A percentile compares a stretch with the other conserved stretches of the same genome.
Conservation (phyloP, 2,329 filamentous ascomycete genomes). For the Cladosporium sp. region DNA sequence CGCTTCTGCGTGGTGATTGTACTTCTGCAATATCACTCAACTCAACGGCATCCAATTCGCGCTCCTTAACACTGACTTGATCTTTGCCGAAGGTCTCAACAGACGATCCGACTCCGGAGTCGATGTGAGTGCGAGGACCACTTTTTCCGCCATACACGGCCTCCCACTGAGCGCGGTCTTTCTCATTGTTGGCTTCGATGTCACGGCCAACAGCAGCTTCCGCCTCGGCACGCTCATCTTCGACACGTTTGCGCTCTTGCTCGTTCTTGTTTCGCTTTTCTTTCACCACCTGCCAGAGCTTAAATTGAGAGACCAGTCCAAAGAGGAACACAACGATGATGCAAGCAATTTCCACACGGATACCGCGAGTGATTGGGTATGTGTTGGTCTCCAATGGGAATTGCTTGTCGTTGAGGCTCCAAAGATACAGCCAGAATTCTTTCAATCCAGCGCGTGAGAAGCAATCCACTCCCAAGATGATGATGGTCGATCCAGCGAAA, state of each 20-base stretch:
- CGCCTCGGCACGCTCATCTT: slow-evolving; percentile 56
- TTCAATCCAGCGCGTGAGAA: slow-evolving; percentile 86
- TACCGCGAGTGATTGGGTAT: slow-evolving; percentile 81
- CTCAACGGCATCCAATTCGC: slow-evolving; percentile 49
- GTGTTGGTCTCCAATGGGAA: slow-evolving; percentile 73
- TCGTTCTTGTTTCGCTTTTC: slow-evolving; percentile 45
- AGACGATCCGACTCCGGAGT: slow-evolving; percentile 49
- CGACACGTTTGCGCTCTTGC: slow-evolving; percentile 44
- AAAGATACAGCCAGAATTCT: slow-evolving; percentile 93
- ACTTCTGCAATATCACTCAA: slow-evolving; percentile 47
- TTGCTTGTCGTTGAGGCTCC: slow-evolving; percentile 71
- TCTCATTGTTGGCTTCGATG: slow-evolving; percentile 57
- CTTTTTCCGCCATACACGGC: slow-evolving; percentile 63
- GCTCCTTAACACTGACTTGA: slow-evolving; percentile 28
- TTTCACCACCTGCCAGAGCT: slow-evolving; percentile 75
- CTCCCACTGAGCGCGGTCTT: slow-evolving; percentile 70
- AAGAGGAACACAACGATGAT: slow-evolving; percentile 69
- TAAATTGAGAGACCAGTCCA: slow-evolving; percentile 78
- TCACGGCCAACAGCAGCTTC: slow-evolving; percentile 67
- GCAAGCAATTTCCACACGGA: slow-evolving; percentile 76
- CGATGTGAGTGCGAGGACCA: slow-evolving; percentile 33
- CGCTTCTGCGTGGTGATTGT: slow-evolving; percentile 14
- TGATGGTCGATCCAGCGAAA: slow-evolving; percentile 73
- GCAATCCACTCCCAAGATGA: slow-evolving; percentile 83
- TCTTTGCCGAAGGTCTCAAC: slow-evolving; percentile 31